Conservation (phyloP, 2,329 filamentous ascomycete species). For the Aspergillus sp. region DNA sequence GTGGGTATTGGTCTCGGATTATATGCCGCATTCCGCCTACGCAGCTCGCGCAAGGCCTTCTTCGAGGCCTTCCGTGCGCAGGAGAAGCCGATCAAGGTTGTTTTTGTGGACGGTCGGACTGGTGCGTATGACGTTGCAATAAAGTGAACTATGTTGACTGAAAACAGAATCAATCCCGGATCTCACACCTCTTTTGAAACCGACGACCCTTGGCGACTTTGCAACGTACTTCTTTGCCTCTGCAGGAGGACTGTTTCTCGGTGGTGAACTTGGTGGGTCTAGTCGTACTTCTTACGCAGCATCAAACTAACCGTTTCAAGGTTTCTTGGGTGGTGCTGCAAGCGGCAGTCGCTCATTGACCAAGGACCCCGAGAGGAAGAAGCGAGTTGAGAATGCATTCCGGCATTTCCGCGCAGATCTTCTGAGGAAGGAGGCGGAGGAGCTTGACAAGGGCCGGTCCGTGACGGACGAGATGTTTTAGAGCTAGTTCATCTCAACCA, state of each 20-base stretch:
- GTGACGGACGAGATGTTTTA: slow-evolving; percentile 34
- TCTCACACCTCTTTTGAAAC: slow-evolving; percentile 61
- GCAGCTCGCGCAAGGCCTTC: slow-evolving; percentile 60
- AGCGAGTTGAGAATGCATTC: slow-evolving; percentile 67
- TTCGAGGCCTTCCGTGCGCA: slow-evolving; percentile 65
- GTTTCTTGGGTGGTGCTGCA: slow-evolving; percentile 61
- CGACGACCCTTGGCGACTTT: slow-evolving; percentile 62
- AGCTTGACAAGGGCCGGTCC: slow-evolving; percentile 53
- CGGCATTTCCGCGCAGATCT: slow-evolving; percentile 66
- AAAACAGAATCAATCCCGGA: slow-evolving; percentile 63
- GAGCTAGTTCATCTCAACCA: no score
- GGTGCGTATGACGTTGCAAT: slow-evolving; percentile 43
- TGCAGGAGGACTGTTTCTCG: slow-evolving; percentile 65
- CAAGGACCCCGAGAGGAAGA: slow-evolving; percentile 57
- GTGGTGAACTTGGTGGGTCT: slow-evolving; percentile 58
- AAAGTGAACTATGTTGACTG: no score
- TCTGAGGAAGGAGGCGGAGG: slow-evolving; percentile 62
- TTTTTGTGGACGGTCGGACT: slow-evolving; percentile 64
- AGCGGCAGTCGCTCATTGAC: slow-evolving; percentile 59
- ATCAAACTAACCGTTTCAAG: slow-evolving; percentile 29
- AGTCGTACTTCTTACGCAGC: neutral
- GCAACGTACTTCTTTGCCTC: slow-evolving; percentile 68
- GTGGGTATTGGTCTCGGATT: slow-evolving; percentile 64
- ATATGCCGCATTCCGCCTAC: slow-evolving; percentile 61
- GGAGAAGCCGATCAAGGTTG: slow-evolving; percentile 65